A percentile compares a stretch with the other conserved stretches of the same genome.
Evolutionary conservation across 2,329 filamentous ascomycete species (phyloP).

Genomic region (Fusarium palustre): DNA sequence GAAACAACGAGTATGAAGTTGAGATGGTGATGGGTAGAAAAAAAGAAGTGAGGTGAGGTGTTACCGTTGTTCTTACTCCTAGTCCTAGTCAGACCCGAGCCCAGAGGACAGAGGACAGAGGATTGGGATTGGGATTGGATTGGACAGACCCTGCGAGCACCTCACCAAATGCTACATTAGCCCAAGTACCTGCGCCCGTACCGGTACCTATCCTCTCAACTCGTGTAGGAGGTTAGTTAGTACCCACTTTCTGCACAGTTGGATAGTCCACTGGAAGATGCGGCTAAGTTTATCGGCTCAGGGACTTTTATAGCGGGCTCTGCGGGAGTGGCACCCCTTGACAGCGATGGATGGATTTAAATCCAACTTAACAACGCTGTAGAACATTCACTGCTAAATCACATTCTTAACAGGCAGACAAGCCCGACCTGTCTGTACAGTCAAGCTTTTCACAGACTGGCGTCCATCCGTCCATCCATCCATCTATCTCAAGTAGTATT

Average conservation of each 20-base stretch:
- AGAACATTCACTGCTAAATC: not conserved
- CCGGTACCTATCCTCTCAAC: slow-evolving; percentile 16
- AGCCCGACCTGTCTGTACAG: no score
- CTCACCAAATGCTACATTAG: slow-evolving; percentile 7
- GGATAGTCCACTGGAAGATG: not conserved
- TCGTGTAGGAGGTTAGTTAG: slow-evolving; percentile 5
- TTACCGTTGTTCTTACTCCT: slow-evolving; percentile 33
- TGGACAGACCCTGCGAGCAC: not conserved
- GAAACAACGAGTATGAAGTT: slow-evolving; percentile 44
- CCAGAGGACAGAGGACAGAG: not conserved
- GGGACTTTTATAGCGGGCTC: slow-evolving; percentile 7
- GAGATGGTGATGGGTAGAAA: slow-evolving; percentile 45
- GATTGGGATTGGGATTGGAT: not conserved
- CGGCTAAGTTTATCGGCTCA: slow-evolving; percentile 5
- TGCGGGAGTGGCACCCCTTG: slow-evolving; percentile 11
- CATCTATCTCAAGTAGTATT: not conserved
- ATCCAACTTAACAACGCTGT: not conserved
- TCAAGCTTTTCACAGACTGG: not conserved
- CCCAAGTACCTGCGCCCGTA: slow-evolving; percentile 32
- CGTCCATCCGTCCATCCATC: not conserved
- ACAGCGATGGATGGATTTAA: not conserved
- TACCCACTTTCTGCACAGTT: slow-evolving; percentile 1
- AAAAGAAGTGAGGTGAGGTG: slow-evolving; percentile 43
- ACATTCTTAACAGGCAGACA: not conserved
- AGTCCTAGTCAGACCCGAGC: slow-evolving; percentile 1